Evolutionary conservation across 2,329 filamentous ascomycete genomes (phyloP).

Genomic region (Emergomyces orientalis): DNA sequence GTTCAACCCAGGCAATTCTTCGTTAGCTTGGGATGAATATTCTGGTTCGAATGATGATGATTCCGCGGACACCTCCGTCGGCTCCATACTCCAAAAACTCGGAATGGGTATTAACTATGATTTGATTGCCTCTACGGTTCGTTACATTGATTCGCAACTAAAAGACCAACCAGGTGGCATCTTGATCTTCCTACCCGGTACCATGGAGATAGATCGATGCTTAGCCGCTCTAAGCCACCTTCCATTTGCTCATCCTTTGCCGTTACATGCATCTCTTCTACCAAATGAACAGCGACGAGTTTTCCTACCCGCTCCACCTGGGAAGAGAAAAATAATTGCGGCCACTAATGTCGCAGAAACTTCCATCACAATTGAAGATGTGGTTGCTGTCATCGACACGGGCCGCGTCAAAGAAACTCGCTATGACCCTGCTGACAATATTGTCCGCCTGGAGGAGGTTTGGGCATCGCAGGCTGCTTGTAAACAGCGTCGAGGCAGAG

Average conservation of each 20-base stretch:
- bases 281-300: constrained; percentile 81
- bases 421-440: constrained; percentile 84
- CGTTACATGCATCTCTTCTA: constrained; percentile 84
- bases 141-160: constrained; percentile 70
- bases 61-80: constrained; percentile 40
- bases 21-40: constrained; percentile 27
- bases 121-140: constrained; percentile 69
- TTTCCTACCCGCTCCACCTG: constrained; percentile 64
- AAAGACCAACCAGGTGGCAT: constrained; percentile 70
- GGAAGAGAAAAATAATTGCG: constrained; percentile 84
- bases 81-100: constrained; percentile 60
- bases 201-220: constrained; percentile 79
- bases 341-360: constrained; percentile 97
- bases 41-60: constrained; percentile 37
- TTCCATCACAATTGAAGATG: constrained; percentile 96
- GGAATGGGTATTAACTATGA: constrained; percentile 87
- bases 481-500: constrained; percentile 86
- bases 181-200: constrained; percentile 88
- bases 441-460: constrained; percentile 86
- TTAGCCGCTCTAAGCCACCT: constrained; percentile 59
- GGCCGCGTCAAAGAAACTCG: constrained; percentile 95
- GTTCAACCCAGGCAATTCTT: constrained; percentile 44
- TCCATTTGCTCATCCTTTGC: constrained; percentile 64
- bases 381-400: constrained; percentile 90
- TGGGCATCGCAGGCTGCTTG: constrained; percentile 93